Evolutionary conservation across 768 basidiomycete genomes (phyloP), one percentile per base, ranked within the genome.

Genomic region (Thelephora ganbajun): DNA sequence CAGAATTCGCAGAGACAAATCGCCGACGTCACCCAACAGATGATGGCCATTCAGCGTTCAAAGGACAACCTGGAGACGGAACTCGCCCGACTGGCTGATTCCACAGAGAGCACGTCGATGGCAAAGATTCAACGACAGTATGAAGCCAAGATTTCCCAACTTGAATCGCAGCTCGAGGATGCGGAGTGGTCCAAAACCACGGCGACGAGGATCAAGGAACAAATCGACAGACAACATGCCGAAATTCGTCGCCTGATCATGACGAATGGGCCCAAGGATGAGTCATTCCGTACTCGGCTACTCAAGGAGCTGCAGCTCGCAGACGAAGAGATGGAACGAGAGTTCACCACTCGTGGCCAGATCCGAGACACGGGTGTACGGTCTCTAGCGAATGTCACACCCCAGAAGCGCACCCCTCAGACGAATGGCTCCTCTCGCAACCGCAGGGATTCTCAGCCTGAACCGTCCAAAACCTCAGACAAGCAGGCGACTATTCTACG

Each of bases 171-270:
- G 50, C 62, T 84, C 4, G 70, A 75, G 36, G 77, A 82, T 33
- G 67, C 74, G 1, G 74, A 79, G 48, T 62, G 68, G 12, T 66
- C 73, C 0, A 69, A 71, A 45, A 56, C 65, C 2, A 73, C 72
- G 22, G 72, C 72, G 2, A 61, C 71, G 2, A 71, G 69, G 52
- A 78, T 83, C 54, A 74, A 70, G 53, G 75, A 77, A 34, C 76
- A 71, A 42, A 71, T 84, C 26, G 76, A 78, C 53, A 72, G 70
- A 13, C 81, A 84, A 47, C 82, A 83, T 56, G 72, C 72, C n/a
- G 83, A 86, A 51, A 73, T 86, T 36, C 76, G 81, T 4, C 68
- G 74, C n/a, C 66, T 84, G 19, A 73, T 85, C 47, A 67, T 74
- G 64, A 67, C 67, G 41, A 72, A 69, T 44, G 70, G 69, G 11